Evolutionary conservation across 2,329 filamentous ascomycete genomes (phyloP).

Genomic region (Cladosporium oxysporum): DNA sequence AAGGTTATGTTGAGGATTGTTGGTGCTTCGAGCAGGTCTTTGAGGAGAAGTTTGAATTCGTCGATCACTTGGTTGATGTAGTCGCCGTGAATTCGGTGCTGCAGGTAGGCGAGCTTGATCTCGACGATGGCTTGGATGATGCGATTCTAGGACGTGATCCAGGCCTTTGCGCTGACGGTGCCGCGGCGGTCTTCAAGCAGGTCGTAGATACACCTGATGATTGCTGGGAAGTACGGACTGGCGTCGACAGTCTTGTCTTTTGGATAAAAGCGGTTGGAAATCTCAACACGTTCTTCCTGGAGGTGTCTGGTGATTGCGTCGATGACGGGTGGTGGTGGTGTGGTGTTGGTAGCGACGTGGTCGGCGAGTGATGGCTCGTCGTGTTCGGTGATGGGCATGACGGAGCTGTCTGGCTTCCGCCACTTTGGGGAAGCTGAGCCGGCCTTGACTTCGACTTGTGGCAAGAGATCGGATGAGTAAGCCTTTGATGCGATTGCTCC

Average conservation of each 20-base stretch:
- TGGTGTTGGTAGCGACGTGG: background rate
- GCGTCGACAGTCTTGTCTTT: background rate
- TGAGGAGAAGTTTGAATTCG: background rate
- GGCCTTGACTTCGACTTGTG: background rate
- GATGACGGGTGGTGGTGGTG: background rate
- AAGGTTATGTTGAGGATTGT: background rate
- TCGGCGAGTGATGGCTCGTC: background rate
- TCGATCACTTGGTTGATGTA: background rate
- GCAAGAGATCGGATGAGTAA: slow-evolving; percentile 5
- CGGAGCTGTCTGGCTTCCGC: slow-evolving; percentile 4
- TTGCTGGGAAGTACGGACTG: background rate
- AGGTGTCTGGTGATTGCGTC: background rate
- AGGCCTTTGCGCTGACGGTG: slow-evolving; percentile 1
- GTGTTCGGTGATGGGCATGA: background rate
- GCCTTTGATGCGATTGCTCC: background rate
- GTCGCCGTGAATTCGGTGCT: background rate
- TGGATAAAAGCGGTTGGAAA: background rate
- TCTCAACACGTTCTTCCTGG: background rate
- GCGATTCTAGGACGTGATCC: slow-evolving; percentile 5
- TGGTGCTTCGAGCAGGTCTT: background rate
- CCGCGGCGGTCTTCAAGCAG: background rate
- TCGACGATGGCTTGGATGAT: slow-evolving; percentile 3
- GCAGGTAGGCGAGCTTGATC: background rate
- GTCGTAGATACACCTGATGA: background rate
- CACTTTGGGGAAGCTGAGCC: slow-evolving; percentile 4